A percentile compares a stretch with the other conserved stretches of the same genome.
These are phyloP conservation scores for Gaultheria prostrata DNA, from an alignment of 148 eudicot genomes.

Conservation along the genomic window DNA sequence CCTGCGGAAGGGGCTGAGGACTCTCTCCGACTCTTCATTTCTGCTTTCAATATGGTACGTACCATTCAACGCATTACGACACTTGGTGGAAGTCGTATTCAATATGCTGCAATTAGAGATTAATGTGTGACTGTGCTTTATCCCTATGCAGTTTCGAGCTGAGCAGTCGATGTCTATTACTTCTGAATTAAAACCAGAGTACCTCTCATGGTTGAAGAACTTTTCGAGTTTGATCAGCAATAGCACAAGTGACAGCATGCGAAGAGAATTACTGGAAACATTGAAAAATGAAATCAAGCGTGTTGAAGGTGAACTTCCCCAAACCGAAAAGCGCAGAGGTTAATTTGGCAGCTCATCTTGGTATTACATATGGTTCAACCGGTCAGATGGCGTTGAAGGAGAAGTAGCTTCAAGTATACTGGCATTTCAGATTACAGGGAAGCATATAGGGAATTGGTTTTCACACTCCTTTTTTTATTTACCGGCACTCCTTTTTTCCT, in stretches of 20 bases:
- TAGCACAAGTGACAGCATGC: conserved; percentile 15
- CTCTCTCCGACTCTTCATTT: conserved; percentile 56
- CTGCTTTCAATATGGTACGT: conserved; percentile 65
- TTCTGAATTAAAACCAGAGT: conserved; percentile 42
- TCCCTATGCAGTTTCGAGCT: conserved; percentile 41
- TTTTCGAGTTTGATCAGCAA: conserved; percentile 35
- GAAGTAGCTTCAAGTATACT: not conserved
- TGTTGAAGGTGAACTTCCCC: conserved; percentile 40
- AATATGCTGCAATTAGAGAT: not conserved
- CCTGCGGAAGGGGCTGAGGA: conserved; percentile 42
- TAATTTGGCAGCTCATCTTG: conserved; percentile 11
- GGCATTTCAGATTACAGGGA: not conserved
- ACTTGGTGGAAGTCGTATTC: not conserved
- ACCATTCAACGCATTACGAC: not conserved
- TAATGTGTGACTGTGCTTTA: not conserved
- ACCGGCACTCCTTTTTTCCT: not conserved
- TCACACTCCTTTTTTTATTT: not conserved
- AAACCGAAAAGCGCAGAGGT: not conserved
- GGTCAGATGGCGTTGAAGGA: not conserved
- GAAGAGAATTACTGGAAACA: conserved; percentile 31
- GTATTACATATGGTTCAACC: not conserved
- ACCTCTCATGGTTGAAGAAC: conserved; percentile 53
- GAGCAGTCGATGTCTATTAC: conserved; percentile 27
- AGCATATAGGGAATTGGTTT: not conserved
- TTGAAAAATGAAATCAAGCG: conserved; percentile 52